Conservation (phyloP, 2,329 filamentous ascomycete species). For the Penicillium sp. region DNA sequence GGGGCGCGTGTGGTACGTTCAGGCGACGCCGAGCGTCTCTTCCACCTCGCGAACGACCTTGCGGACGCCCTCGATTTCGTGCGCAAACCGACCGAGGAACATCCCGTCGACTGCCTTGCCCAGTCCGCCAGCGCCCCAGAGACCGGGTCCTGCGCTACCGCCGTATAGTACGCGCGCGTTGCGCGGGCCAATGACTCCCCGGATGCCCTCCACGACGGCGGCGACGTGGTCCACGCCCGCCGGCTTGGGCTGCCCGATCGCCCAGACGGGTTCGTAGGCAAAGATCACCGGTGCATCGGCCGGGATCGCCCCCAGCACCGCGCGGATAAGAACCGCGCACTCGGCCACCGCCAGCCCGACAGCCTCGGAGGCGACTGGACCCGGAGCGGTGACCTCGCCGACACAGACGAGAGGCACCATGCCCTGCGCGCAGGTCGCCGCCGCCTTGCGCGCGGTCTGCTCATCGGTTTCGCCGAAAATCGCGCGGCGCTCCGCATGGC, state of each 20-base stretch:
- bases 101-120: constrained; percentile 71
- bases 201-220: constrained; percentile 64
- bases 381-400: constrained; percentile 61
- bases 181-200: constrained; percentile 52
- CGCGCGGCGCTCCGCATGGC: constrained; percentile 73
- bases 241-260: constrained; percentile 72
- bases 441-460: constrained; percentile 65
- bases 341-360: constrained; percentile 62
- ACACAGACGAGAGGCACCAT: constrained; percentile 78
- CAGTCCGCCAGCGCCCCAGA: constrained; percentile 58
- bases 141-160: constrained; percentile 75
- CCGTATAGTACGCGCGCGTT: constrained; percentile 73
- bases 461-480: constrained; percentile 73
- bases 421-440: constrained; percentile 64
- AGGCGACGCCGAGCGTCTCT: constrained; percentile 31
- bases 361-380: constrained; percentile 46
- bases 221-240: constrained; percentile 71
- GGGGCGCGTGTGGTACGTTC: background rate
- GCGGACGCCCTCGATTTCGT: constrained; percentile 68
- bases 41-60: constrained; percentile 71
- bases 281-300: constrained; percentile 67
- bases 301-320: constrained; percentile 61
- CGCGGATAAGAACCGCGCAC: constrained; percentile 63
- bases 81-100: constrained; percentile 77
- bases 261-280: constrained; percentile 87